These are phyloP conservation scores for Amoebophrya sp. DNA, from an alignment of 169 alveolate species.

Conservation along the genomic window DNA sequence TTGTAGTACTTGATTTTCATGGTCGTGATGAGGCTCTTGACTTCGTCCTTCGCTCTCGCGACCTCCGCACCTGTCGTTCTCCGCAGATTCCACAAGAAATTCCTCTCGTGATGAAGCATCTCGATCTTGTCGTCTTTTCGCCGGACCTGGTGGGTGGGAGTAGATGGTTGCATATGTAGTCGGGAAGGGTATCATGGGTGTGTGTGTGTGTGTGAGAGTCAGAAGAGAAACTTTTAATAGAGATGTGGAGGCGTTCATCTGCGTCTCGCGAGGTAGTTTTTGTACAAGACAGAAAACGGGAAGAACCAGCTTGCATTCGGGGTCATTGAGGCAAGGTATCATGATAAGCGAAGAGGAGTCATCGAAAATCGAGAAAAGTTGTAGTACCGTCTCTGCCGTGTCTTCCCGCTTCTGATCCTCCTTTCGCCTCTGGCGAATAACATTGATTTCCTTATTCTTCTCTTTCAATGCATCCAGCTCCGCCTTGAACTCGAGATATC, in stretches of 20 bases:
- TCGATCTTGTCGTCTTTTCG: constrained; percentile 24
- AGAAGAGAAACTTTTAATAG: no score
- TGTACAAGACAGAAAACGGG: no score
- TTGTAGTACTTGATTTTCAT: constrained; percentile 5
- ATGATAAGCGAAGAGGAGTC: no score
- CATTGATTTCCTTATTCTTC: constrained; percentile 34
- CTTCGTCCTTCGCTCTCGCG: background rate
- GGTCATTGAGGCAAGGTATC: no score
- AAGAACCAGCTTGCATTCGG: no score
- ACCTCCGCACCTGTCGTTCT: constrained; percentile 29
- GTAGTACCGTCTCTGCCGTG: background rate
- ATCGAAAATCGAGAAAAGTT: no score
- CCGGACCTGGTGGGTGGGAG: background rate
- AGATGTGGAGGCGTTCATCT: no score
- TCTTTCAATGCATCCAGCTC: constrained; percentile 34
- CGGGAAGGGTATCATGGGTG: no score
- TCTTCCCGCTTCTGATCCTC: constrained; percentile 31
- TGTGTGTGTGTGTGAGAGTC: no score
- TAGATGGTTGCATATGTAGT: no score
- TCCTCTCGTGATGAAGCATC: constrained; percentile 19
- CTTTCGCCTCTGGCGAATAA: constrained; percentile 33
- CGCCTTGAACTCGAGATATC: constrained; percentile 29
- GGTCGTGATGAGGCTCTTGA: constrained; percentile 23
- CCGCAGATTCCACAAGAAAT: constrained; percentile 24
- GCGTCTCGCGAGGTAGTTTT: no score